phyloP scores from a whole-genome alignment of 306 rosid species.

The Nissolia schottii region DNA sequence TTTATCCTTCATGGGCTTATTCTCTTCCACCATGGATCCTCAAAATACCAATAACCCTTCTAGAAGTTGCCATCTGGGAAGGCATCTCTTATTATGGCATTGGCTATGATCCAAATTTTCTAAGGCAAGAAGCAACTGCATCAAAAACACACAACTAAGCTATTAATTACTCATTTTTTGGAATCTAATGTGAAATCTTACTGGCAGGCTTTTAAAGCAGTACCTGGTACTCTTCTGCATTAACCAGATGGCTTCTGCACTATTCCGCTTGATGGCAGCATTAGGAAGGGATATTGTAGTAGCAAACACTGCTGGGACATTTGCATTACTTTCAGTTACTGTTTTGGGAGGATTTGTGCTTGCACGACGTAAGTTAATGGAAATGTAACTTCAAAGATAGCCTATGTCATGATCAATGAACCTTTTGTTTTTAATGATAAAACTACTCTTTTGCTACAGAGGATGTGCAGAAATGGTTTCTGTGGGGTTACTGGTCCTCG shows the following conservation, averaged over 20 bases:
- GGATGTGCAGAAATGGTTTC: slow-evolving; percentile 57
- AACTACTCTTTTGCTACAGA: slow-evolving; percentile 37
- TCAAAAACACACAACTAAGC: not conserved
- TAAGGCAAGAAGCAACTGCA: slow-evolving; percentile 43
- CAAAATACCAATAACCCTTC: slow-evolving; percentile 66
- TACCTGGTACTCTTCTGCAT: slow-evolving; percentile 57
- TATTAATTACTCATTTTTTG: slow-evolving; percentile 4
- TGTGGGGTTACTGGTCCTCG: slow-evolving; percentile 83
- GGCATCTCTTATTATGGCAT: slow-evolving; percentile 60
- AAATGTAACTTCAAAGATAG: not conserved
- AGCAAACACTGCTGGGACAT: slow-evolving; percentile 66
- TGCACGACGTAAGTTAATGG: slow-evolving; percentile 58
- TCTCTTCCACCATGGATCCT: slow-evolving; percentile 82
- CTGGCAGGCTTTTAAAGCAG: slow-evolving; percentile 75
- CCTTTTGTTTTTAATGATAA: not conserved
- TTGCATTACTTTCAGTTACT: slow-evolving; percentile 53
- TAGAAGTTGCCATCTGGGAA: slow-evolving; percentile 81
- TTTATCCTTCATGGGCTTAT: slow-evolving; percentile 90
- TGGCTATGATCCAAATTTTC: slow-evolving; percentile 74
- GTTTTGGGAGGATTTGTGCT: slow-evolving; percentile 86
- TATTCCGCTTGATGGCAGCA: slow-evolving; percentile 72
- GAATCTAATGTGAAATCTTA: slow-evolving; percentile 19
- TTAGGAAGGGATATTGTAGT: slow-evolving; percentile 66
- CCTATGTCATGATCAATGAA: not conserved
- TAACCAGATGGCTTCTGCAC: slow-evolving; percentile 78